A percentile compares a stretch with the other conserved stretches of the same genome.
These are phyloP conservation scores for Cudoniella acicularis DNA, from an alignment of 495 filamentous ascomycete genomes.

Conservation along the genomic window DNA sequence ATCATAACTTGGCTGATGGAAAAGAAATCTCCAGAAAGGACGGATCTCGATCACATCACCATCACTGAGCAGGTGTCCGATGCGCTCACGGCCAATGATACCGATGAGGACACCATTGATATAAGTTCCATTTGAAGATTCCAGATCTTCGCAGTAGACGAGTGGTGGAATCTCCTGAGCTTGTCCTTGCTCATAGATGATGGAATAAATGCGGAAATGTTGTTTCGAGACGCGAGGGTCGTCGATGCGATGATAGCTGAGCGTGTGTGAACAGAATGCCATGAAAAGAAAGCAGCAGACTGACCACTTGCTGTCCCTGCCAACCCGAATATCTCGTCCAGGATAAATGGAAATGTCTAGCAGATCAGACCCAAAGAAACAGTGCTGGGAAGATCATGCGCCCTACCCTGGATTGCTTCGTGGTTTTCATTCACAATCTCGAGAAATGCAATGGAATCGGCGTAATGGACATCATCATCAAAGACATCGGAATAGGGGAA, in stretches of 20 bases:
- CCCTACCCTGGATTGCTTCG: constrained; percentile 1
- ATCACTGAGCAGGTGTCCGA: constrained; percentile 48
- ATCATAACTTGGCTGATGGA: constrained; percentile 26
- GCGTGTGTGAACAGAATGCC: background rate
- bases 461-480: too few species aligned
- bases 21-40: constrained; percentile 32
- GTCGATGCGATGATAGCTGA: constrained; percentile 3
- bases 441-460: constrained; percentile 8
- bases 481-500: background rate
- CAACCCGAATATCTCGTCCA: constrained; percentile 32
- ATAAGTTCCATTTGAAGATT: constrained; percentile 52
- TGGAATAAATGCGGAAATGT: constrained; percentile 60
- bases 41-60: constrained; percentile 49
- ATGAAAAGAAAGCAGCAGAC: background rate
- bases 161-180: constrained; percentile 37
- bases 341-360: constrained; percentile 22
- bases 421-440: background rate
- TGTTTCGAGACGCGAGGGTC: constrained; percentile 45
- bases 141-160: constrained; percentile 57
- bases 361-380: background rate
- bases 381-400: background rate
- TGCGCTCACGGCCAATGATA: constrained; percentile 23
- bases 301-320: constrained; percentile 34
- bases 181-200: constrained; percentile 41
- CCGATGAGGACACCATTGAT: constrained; percentile 49